These are phyloP conservation scores for Artemisia argyi DNA, from an alignment of 129 eudicot genomes.

Conservation along the genomic window DNA sequence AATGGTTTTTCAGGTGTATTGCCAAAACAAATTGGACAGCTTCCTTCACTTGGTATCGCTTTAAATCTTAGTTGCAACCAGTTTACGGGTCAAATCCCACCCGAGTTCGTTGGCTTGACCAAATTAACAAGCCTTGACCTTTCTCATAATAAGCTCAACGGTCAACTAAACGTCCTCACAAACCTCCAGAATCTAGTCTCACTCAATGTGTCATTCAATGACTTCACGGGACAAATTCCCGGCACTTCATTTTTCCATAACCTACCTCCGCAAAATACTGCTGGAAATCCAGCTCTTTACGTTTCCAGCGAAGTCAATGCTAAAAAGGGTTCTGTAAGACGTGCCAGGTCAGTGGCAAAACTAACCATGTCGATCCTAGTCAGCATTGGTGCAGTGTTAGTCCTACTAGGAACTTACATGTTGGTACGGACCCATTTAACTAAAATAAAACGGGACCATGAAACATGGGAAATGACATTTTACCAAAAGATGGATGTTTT, in stretches of 20 bases:
- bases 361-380: slow-evolving; percentile 82
- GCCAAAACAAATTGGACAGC: slow-evolving; percentile 77
- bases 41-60: slow-evolving; percentile 86
- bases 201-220: slow-evolving; percentile 80
- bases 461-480: slow-evolving; percentile 77
- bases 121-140: slow-evolving; percentile 75
- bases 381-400: slow-evolving; percentile 68
- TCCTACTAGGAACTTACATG: slow-evolving; percentile 64
- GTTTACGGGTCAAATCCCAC: slow-evolving; percentile 70
- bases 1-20: slow-evolving; percentile 76
- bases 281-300: slow-evolving; percentile 61
- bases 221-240: slow-evolving; percentile 81
- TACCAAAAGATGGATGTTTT: slow-evolving; percentile 91
- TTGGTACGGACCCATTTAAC: slow-evolving; percentile 47
- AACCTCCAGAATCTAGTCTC: slow-evolving; percentile 83
- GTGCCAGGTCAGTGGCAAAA: slow-evolving; percentile 47
- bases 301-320: slow-evolving; percentile 44
- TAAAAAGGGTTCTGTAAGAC: slow-evolving; percentile 31
- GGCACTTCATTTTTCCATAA: slow-evolving; percentile 68
- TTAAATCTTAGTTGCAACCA: slow-evolving; percentile 84
- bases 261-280: slow-evolving; percentile 58
- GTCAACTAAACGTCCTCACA: slow-evolving; percentile 49
- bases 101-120: slow-evolving; percentile 62
- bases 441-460: slow-evolving; percentile 23
- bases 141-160: slow-evolving; percentile 73